These are phyloP conservation scores for Lasiosphaeria hispida DNA, from an alignment of 495 filamentous ascomycete species.

Conservation along the genomic window DNA sequence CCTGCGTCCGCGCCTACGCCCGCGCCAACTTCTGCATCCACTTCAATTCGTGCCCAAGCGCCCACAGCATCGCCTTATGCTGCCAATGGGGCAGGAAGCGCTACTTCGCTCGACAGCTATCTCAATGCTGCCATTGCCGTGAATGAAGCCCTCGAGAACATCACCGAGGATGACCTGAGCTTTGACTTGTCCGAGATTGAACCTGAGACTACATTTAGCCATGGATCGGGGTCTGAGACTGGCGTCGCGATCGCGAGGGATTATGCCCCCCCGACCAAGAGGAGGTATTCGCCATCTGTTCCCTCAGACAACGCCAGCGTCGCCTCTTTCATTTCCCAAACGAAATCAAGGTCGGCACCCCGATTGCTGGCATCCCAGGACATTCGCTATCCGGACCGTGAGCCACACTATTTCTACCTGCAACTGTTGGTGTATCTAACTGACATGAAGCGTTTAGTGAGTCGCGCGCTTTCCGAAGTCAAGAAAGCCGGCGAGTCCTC, in stretches of 20 bases:
- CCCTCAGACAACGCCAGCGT: conserved; percentile 4
- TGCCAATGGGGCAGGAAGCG: no score
- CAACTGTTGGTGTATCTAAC: conserved; percentile 22
- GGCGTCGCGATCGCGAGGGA: neutral
- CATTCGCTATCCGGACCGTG: conserved; percentile 48
- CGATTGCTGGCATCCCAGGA: conserved; percentile 15
- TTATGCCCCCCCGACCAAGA: neutral
- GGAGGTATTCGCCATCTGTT: conserved; percentile 14
- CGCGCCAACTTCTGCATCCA: neutral
- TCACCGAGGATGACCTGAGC: conserved; percentile 22
- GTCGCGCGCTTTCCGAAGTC: conserved; percentile 37
- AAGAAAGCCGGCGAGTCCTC: neutral
- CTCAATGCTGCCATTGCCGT: conserved; percentile 9
- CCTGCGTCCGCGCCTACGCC: conserved; percentile 1
- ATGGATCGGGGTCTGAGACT: conserved; percentile 7
- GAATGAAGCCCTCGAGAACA: conserved; percentile 13
- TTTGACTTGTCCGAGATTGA: conserved; percentile 27
- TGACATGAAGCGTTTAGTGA: conserved; percentile 63
- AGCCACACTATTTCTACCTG: conserved; percentile 18
- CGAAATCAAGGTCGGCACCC: conserved; percentile 14
- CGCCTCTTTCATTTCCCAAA: conserved; percentile 19
- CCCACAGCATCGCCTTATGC: neutral
- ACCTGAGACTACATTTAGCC: neutral
- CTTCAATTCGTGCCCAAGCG: conserved; percentile 1
- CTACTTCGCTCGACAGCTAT: neutral